These are phyloP conservation scores for Xylaria telfairii DNA, from an alignment of 495 filamentous ascomycete species.

Conservation along the genomic window DNA sequence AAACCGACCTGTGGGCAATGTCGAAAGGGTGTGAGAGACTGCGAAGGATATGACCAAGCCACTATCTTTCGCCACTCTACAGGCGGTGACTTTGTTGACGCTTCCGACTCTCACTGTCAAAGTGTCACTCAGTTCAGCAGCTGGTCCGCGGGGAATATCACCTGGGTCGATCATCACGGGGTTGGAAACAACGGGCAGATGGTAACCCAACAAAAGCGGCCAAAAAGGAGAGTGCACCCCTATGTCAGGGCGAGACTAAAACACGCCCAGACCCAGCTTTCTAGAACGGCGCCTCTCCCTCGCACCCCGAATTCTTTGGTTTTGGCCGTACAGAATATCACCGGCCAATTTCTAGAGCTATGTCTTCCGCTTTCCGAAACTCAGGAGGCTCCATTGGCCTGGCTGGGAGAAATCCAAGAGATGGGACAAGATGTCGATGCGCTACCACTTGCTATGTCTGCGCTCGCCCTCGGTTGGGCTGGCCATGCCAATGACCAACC, in stretches of 20 bases:
- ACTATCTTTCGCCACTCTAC: constrained; percentile 23
- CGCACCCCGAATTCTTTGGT: neutral
- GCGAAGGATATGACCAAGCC: constrained; percentile 20
- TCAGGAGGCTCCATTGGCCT: constrained; percentile 22
- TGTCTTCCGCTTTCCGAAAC: constrained; percentile 11
- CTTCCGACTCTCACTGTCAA: neutral
- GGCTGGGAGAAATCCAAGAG: constrained; percentile 9
- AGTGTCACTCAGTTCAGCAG: neutral
- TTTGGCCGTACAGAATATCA: constrained; percentile 16
- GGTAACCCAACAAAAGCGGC: neutral
- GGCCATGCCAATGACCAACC: constrained; percentile 2
- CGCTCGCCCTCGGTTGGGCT: constrained; percentile 25
- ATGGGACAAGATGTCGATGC: constrained; percentile 17
- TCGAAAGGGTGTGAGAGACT: constrained; percentile 21
- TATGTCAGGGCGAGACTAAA: neutral
- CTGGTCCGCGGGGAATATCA: neutral
- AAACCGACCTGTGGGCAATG: constrained; percentile 21
- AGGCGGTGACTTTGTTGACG: neutral
- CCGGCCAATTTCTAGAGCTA: constrained; percentile 1
- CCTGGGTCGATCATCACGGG: neutral
- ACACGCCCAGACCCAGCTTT: neutral
- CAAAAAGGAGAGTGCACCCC: neutral
- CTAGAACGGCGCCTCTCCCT: neutral
- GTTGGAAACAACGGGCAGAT: neutral
- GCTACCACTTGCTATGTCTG: constrained; percentile 23